Conservation (phyloP, 345 rosid species). For the Cardamine chenopodiifolia region DNA sequence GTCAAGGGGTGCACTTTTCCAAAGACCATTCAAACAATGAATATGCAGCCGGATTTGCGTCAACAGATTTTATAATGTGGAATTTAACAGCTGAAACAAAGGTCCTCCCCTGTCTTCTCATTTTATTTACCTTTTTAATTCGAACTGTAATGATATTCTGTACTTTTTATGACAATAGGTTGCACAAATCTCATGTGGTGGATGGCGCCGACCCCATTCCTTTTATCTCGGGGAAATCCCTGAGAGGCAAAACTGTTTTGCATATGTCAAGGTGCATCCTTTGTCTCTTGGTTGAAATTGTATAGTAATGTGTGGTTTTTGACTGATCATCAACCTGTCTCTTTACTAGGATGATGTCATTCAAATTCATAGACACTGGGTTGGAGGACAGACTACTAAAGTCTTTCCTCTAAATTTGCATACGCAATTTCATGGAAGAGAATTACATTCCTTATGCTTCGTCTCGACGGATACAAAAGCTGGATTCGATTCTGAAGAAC, state of each 20-base stretch:
- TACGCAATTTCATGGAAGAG: slow-evolving; percentile 94
- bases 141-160: slow-evolving; percentile 33
- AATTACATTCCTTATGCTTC: slow-evolving; percentile 88
- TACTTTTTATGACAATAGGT: slow-evolving; percentile 57
- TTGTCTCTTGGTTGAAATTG: slow-evolving; percentile 1
- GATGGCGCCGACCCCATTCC: slow-evolving; percentile 99
- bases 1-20: slow-evolving; percentile 39
- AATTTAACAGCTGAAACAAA: slow-evolving; percentile 73
- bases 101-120: slow-evolving; percentile 48
- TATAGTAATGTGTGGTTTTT: slow-evolving; percentile 23
- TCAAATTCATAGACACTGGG: slow-evolving; percentile 70
- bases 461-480: slow-evolving; percentile 47
- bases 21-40: slow-evolving; percentile 53
- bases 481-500: slow-evolving; percentile 44
- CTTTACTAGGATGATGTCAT: slow-evolving; percentile 77
- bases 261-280: slow-evolving; percentile 77
- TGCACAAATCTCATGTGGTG: slow-evolving; percentile 93
- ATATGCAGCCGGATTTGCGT: slow-evolving; percentile 90
- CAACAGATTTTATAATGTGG: slow-evolving; percentile 85
- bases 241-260: slow-evolving; percentile 74
- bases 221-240: slow-evolving; percentile 78
- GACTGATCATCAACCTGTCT: slow-evolving; percentile 26
- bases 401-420: slow-evolving; percentile 73
- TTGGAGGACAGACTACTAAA: slow-evolving; percentile 49
- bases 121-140: not conserved